Conservation (phyloP, 225 moss, liverwort and hornwort genomes). For the Antitrichia curtipendula region DNA sequence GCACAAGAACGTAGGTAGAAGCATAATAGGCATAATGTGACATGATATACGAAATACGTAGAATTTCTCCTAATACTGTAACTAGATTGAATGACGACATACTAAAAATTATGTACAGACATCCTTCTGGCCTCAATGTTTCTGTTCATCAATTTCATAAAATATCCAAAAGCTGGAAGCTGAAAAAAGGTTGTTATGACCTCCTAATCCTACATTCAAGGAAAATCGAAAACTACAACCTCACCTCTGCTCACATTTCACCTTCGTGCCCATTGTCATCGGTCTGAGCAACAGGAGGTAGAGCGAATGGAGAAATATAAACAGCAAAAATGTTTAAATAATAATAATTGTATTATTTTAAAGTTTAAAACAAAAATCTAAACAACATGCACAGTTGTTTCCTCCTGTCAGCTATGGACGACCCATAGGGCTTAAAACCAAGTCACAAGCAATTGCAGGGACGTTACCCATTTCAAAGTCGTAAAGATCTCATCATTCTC, state of each 20-base stretch:
- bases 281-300: neutral
- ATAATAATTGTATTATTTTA: neutral
- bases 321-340: neutral
- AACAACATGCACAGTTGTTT: neutral
- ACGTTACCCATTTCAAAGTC: slow-evolving; percentile 30
- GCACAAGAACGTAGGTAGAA: neutral
- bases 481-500: slow-evolving; percentile 28
- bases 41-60: neutral
- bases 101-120: neutral
- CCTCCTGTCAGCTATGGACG: neutral
- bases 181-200: neutral
- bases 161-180: neutral
- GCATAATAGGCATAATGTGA: neutral
- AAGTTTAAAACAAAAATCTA: neutral
- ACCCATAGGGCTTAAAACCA: neutral
- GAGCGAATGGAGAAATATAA: neutral
- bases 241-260: neutral
- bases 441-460: neutral
- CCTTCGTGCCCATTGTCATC: neutral
- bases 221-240: neutral
- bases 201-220: neutral
- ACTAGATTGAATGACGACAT: neutral
- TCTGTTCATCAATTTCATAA: neutral
- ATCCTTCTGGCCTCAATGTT: neutral
- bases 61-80: neutral